phyloP scores from a whole-genome alignment of 495 filamentous ascomycete species.

The Amorphotheca resinae region DNA sequence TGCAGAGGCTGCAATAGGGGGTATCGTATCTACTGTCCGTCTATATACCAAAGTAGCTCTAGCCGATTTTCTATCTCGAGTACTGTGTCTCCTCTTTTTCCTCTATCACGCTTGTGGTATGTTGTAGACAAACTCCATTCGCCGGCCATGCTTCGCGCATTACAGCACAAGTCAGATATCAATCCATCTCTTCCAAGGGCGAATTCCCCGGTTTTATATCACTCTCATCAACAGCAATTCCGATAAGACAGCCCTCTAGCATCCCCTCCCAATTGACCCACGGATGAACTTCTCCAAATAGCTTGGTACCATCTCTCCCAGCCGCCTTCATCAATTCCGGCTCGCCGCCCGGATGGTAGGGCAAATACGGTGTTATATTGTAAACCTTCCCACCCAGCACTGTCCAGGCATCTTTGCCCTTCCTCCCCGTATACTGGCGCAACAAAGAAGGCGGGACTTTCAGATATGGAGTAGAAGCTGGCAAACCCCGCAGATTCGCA shows the following conservation, averaged over 20 bases:
- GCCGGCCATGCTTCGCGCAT: not conserved
- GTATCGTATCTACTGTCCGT: slow-evolving; percentile 15
- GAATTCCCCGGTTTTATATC: slow-evolving; percentile 30
- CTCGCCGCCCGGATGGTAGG: slow-evolving; percentile 87
- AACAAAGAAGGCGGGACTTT: slow-evolving; percentile 70
- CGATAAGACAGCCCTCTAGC: slow-evolving; percentile 72
- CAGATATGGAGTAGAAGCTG: slow-evolving; percentile 31
- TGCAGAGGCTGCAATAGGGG: not conserved
- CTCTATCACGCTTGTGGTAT: slow-evolving; percentile 4
- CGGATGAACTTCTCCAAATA: slow-evolving; percentile 89
- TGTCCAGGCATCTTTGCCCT: slow-evolving; percentile 80
- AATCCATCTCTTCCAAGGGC: slow-evolving; percentile 73
- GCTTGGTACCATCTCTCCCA: slow-evolving; percentile 59
- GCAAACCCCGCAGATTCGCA: slow-evolving; percentile 51
- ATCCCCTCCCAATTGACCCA: slow-evolving; percentile 99
- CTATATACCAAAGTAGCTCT: slow-evolving; percentile 2
- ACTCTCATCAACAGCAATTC: slow-evolving; percentile 70
- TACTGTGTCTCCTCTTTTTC: not conserved
- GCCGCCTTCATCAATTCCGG: slow-evolving; percentile 72
- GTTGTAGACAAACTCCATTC: not conserved
- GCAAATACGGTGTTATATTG: slow-evolving; percentile 80
- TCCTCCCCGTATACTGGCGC: slow-evolving; percentile 59
- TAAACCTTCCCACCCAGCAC: slow-evolving; percentile 79
- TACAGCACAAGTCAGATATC: not conserved
- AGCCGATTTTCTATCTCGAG: not conserved